Evolutionary conservation across 805 yeast species (phyloP).

Genomic region (Pichia rugopelliculosa): DNA sequence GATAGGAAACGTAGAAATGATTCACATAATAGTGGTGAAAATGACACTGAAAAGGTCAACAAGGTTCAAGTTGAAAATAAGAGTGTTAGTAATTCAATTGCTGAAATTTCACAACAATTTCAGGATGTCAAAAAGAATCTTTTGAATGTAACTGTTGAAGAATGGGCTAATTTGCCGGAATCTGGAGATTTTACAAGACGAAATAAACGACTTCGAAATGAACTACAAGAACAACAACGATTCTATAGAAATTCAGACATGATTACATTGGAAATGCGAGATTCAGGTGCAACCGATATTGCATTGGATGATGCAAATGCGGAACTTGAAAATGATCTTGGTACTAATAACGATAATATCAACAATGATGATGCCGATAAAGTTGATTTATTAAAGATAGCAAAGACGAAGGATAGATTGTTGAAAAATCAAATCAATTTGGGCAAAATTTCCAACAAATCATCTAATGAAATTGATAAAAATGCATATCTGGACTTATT

Average conservation of each 20-base stretch:
- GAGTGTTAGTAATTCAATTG: constrained; percentile 20
- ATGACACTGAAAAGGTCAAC: constrained; percentile 6
- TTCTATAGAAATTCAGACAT: constrained; percentile 81
- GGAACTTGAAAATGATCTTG: constrained; percentile 40
- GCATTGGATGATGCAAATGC: constrained; percentile 17
- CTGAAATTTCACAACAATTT: constrained; percentile 46
- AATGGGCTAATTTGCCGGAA: constrained; percentile 83
- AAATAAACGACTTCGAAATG: constrained; percentile 63
- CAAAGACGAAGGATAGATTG: constrained; percentile 15
- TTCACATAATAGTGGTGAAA: background rate
- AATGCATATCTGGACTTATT: constrained; percentile 38
- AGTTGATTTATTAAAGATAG: constrained; percentile 36
- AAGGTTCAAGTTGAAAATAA: constrained; percentile 14
- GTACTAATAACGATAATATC: constrained; percentile 40
- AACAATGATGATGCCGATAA: constrained; percentile 14
- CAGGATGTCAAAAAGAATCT: constrained; percentile 61
- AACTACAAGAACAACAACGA: constrained; percentile 56
- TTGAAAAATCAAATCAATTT: constrained; percentile 2
- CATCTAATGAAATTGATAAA: constrained; percentile 24
- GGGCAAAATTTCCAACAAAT: background rate
- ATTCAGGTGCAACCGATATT: constrained; percentile 29
- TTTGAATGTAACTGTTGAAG: constrained; percentile 49
- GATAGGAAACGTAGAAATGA: constrained; percentile 23
- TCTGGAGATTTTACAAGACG: constrained; percentile 79
- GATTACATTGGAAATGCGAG: constrained; percentile 34